Base-by-base conservation (phyloP, 2,329 filamentous ascomycete genomes). In the Pleurostoma richardsiae region DNA sequence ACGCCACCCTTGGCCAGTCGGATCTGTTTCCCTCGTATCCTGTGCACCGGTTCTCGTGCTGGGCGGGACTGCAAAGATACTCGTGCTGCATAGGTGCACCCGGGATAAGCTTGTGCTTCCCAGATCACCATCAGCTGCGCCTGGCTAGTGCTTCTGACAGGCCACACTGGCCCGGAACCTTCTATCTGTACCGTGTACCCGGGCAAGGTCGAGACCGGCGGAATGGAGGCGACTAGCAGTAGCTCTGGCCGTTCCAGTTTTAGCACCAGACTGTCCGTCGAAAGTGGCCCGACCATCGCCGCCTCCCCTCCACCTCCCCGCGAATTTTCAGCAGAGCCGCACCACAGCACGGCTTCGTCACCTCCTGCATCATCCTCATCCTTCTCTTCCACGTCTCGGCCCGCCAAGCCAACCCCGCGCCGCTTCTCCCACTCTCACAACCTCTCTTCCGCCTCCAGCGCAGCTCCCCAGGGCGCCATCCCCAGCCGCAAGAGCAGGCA, bases 401-500 rank as follows among this genome's bases (percentile, higher is more conserved):
- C 29, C 36, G 47, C 49, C 40, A 44, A 49, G 40, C 52, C 56
- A 7, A 53, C 56, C 26, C 49, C 50, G 43, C 54, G 58, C 30
- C 61, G 54, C n/a, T 48, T 56, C 19, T 62, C 60, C 10, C 61
- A 60, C 55, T 59, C 62, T 30, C 73, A 68, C 52, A 68, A 59
- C 50, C 60, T 80, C 50, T 69, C 73, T 49, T 71, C 76, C 51
- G 69, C 73, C 49, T 71, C 76, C 51, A 70, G 73, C 45, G 67
- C 72, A 30, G 60, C 58, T 7, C 41, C 60, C 42, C 51, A 54
- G 47, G 59, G 56, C 45, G 59, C 57, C 33, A 49, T 64, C 46
- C 54, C 61, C 50, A 65, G 64, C 54, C 76, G 76, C 50, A 86
- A 85, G 63, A 72, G 74, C 53, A 72, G 75, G 46, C 73, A 79